A percentile compares a stretch with the other conserved stretches of the same genome.
These are phyloP conservation scores for Eragrostis tef DNA, from an alignment of 202 grass and related monocot species.

Conservation along the genomic window DNA sequence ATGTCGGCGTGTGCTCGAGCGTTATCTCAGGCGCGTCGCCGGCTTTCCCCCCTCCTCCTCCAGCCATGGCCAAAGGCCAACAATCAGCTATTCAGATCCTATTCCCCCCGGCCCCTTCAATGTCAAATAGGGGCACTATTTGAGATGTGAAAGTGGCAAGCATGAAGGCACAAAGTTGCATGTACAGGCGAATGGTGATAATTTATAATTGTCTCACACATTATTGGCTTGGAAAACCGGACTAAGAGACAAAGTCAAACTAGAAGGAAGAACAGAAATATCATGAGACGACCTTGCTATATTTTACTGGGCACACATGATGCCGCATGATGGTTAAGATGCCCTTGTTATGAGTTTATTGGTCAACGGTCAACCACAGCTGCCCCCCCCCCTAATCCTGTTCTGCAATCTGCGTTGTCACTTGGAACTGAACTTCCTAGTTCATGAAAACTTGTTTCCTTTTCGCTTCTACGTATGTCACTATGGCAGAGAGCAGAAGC, in stretches of 20 bases:
- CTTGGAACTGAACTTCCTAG: background rate
- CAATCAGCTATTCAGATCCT: background rate
- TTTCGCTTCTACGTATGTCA: no score
- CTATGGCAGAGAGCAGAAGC: no score
- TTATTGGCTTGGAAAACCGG: background rate
- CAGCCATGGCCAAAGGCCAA: slow-evolving; percentile 54
- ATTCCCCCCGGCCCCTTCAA: background rate
- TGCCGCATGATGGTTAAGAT: background rate
- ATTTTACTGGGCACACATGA: background rate
- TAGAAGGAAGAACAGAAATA: background rate
- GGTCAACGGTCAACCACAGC: background rate
- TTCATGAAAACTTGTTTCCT: background rate
- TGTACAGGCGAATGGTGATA: background rate
- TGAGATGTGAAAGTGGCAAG: background rate
- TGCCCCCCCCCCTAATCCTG: background rate
- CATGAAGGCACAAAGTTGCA: background rate
- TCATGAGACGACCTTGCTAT: background rate
- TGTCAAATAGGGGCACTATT: background rate
- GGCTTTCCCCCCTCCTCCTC: slow-evolving; percentile 43
- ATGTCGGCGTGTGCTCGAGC: slow-evolving; percentile 78
- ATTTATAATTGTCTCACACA: background rate
- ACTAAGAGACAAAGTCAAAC: background rate
- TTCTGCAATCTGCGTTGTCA: background rate
- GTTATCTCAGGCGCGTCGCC: background rate
- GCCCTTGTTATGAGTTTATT: background rate